Evolutionary conservation across 495 filamentous ascomycete species (phyloP), one percentile per base, ranked within the genome.

Genomic region (Penicillium alfredii): DNA sequence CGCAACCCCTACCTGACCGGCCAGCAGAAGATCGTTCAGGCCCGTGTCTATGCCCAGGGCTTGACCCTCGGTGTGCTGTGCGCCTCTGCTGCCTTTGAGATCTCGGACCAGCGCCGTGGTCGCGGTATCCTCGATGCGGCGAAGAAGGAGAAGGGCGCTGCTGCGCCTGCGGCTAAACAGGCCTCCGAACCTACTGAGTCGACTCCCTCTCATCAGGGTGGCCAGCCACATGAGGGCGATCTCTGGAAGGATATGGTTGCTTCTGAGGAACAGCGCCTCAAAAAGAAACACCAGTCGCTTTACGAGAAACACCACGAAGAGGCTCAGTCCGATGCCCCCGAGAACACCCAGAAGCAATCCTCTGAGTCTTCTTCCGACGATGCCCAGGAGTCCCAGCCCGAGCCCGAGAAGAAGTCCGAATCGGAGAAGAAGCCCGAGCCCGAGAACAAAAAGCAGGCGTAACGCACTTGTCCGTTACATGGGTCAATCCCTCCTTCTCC

Each of bases 41-140:
- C 93, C 7, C 80, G 92, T 72, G 82, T 98, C 42, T 97, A 97
- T 66, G 92, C 92, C n/a, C 92, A 98, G 68, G 88, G 88, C 10
- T 65, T 95, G 51, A 96, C 92, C 31, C 65, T 98, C 11, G 85
- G 84, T 53, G 86, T 97, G 34, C 65, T 98, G 41, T 69, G 94
- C 50, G 87, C 86, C 19, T 84, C 78, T 39, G 90, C 93, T 24
- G 87, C 78, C 11, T 84, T 97, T 54, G 92, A 98, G 80, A 81
- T 88, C 18, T 75, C 74, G 4, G 92, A 98, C 60, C 81, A 84
- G 38, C 75, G 72, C 43, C 74, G 72, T 46, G 86, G 83, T 11
- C 76, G 76, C 54, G 88, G 89, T 16, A 36, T 64, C 2, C 22
- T 66, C 4, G 53, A 63, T 24, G 22, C 57, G 11, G 37, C 51